Evolutionary conservation across 2,329 filamentous ascomycete genomes (phyloP).

Genomic region (Neofusicoccum cordaticola): DNA sequence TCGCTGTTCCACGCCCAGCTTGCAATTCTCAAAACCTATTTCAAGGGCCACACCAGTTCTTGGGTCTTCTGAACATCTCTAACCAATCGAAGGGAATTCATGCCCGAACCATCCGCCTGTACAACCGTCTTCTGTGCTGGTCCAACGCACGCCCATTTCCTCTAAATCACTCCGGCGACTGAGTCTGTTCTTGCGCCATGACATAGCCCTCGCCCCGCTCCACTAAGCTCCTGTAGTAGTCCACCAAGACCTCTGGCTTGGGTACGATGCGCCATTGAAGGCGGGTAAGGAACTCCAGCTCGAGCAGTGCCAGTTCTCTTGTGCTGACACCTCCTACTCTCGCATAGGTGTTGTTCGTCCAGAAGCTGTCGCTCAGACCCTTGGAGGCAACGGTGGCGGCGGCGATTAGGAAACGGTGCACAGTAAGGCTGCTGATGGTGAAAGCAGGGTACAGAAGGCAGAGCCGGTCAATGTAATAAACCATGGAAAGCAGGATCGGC

Average conservation of each 20-base stretch:
- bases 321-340: slow-evolving; percentile 89
- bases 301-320: slow-evolving; percentile 82
- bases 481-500: slow-evolving; percentile 94
- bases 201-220: slow-evolving; percentile 61
- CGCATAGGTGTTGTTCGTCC: slow-evolving; percentile 97
- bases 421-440: slow-evolving; percentile 92
- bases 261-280: slow-evolving; percentile 98
- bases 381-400: slow-evolving; percentile 95
- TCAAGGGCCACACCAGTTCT: not conserved
- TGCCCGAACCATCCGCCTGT: not conserved
- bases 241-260: slow-evolving; percentile 85
- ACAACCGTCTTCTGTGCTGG: not conserved
- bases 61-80: not conserved
- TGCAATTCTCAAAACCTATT: not conserved
- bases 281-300: slow-evolving; percentile 87
- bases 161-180: not conserved
- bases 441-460: slow-evolving; percentile 92
- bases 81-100: not conserved
- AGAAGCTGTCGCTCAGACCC: slow-evolving; percentile 92
- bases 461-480: slow-evolving; percentile 95
- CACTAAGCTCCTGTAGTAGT: slow-evolving; percentile 88
- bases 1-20: not conserved
- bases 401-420: slow-evolving; percentile 95
- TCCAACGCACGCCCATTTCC: not conserved
- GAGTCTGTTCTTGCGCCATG: slow-evolving; percentile 36